Conservation (phyloP, 441 rosid species). For the Brassica balearica region DNA sequence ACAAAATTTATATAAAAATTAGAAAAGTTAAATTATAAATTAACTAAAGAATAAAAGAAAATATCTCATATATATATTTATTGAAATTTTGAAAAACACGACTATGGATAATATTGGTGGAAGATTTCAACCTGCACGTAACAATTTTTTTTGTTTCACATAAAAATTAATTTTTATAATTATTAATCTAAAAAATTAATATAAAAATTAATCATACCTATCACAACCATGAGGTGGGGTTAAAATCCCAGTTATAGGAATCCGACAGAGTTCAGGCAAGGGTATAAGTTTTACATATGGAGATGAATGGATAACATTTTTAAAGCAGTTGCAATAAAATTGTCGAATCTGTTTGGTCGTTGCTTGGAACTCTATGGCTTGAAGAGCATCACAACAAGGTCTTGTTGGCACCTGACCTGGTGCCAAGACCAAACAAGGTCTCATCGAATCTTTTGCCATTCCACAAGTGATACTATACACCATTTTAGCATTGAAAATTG, state of each 20-base stretch:
- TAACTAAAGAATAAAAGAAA: background rate
- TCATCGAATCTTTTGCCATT: background rate
- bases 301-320: background rate
- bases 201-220: background rate
- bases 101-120: too few species aligned
- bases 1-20: background rate
- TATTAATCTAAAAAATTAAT: background rate
- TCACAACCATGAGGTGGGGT: background rate
- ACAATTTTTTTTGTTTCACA: too few species aligned
- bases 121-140: too few species aligned
- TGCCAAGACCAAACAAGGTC: background rate
- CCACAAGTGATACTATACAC: constrained; percentile 1
- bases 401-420: background rate
- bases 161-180: too few species aligned
- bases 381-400: constrained; percentile 1
- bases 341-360: background rate
- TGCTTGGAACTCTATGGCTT: background rate
- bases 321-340: constrained; percentile 2
- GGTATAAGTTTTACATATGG: background rate
- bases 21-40: background rate
- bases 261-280: background rate
- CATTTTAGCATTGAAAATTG: background rate
- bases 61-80: background rate
- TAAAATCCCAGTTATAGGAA: background rate
- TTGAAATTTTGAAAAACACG: too few species aligned